Percentiles rank a stretch among this genome's conserved stretches.
These are phyloP conservation scores for Hymenoscyphus albidus DNA, from an alignment of 2,329 filamentous ascomycete genomes.

Conservation along the genomic window DNA sequence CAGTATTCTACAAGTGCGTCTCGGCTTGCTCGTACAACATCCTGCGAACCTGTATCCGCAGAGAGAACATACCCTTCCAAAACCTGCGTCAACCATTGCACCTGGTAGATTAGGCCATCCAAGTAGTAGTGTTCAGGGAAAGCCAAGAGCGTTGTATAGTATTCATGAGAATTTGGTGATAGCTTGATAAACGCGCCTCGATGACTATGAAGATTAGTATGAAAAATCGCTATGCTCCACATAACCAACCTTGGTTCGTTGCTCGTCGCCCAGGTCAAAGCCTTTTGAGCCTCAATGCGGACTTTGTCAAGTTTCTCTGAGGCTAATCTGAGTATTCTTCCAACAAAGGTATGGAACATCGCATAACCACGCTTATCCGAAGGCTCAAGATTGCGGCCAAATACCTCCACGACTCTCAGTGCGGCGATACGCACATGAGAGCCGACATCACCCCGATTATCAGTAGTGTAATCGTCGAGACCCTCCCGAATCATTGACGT, in stretches of 20 bases:
- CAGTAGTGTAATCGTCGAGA: slow-evolving; percentile 87
- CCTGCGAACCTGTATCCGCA: slow-evolving; percentile 73
- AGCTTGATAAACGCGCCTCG: not conserved
- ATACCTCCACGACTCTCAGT: slow-evolving; percentile 58
- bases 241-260: not conserved
- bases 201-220: not conserved
- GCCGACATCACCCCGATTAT: slow-evolving; percentile 83
- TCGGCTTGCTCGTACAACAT: slow-evolving; percentile 66
- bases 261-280: not conserved
- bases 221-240: not conserved
- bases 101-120: not conserved
- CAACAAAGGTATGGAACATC: slow-evolving; percentile 17
- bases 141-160: slow-evolving; percentile 4
- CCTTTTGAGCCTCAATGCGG: slow-evolving; percentile 57
- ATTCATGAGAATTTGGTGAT: not conserved
- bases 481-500: slow-evolving; percentile 46
- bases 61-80: slow-evolving; percentile 68
- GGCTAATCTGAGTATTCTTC: slow-evolving; percentile 59
- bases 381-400: slow-evolving; percentile 25
- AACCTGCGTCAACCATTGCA: slow-evolving; percentile 48
- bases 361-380: slow-evolving; percentile 9
- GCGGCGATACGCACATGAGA: slow-evolving; percentile 81
- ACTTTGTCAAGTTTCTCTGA: slow-evolving; percentile 90
- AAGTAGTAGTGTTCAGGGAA: not conserved
- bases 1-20: slow-evolving; percentile 59